Conservation (phyloP, 345 rosid species). For the Pugionium dolabratum region DNA sequence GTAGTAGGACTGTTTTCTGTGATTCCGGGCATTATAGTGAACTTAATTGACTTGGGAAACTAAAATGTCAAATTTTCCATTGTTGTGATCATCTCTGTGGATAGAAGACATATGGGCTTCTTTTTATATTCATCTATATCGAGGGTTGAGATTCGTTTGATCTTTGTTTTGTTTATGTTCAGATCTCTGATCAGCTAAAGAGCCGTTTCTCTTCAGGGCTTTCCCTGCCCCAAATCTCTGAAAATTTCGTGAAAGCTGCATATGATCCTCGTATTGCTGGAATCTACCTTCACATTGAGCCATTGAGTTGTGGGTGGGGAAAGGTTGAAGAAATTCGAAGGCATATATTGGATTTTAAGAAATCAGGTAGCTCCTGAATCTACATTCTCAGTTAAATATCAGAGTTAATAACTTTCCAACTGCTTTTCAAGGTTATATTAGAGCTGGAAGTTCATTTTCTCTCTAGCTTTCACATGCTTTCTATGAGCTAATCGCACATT, state of each 20-base stretch:
- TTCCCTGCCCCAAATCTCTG: slow-evolving; percentile 84
- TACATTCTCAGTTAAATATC: slow-evolving; percentile 3
- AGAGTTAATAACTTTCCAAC: background rate
- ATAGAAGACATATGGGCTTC: background rate
- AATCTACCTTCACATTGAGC: slow-evolving; percentile 81
- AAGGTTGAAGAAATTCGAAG: slow-evolving; percentile 91
- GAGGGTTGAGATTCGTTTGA: slow-evolving; percentile 1
- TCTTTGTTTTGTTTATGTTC: slow-evolving; percentile 38
- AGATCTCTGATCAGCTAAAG: slow-evolving; percentile 96
- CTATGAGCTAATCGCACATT: slow-evolving; percentile 19
- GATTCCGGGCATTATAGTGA: background rate
- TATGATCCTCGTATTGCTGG: slow-evolving; percentile 95
- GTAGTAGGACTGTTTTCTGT: background rate
- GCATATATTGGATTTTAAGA: slow-evolving; percentile 80
- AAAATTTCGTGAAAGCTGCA: slow-evolving; percentile 83
- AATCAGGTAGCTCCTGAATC: slow-evolving; percentile 63
- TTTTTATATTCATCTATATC: background rate
- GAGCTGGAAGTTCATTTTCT: slow-evolving; percentile 3
- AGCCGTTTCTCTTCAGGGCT: slow-evolving; percentile 85
- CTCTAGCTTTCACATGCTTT: background rate
- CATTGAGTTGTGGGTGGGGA: slow-evolving; percentile 90
- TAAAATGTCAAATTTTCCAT: background rate
- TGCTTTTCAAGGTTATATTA: background rate
- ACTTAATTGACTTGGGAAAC: background rate
- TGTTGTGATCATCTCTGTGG: slow-evolving; percentile 11